Conservation (phyloP, 306 rosid genomes). For the Morella rubra region DNA sequence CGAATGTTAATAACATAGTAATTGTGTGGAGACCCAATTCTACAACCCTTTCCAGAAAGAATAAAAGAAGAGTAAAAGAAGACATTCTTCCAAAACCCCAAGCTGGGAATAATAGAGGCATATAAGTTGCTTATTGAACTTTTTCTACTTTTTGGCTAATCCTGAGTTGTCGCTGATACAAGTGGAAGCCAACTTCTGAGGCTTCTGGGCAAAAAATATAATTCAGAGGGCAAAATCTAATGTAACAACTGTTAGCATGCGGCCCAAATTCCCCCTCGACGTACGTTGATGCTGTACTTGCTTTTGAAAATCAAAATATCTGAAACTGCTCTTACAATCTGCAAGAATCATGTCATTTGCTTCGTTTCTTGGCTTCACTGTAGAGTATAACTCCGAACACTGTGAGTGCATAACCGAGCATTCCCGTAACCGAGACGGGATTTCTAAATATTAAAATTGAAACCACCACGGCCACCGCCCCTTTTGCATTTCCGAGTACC, state of each 20-base stretch:
- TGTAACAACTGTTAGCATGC: slow-evolving; percentile 40
- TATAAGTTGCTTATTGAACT: slow-evolving; percentile 53
- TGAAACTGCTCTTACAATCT: slow-evolving; percentile 33
- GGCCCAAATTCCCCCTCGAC: slow-evolving; percentile 36
- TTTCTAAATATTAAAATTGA: slow-evolving; percentile 91
- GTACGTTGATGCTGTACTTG: slow-evolving; percentile 31
- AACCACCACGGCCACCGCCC: slow-evolving; percentile 98
- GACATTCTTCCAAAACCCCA: slow-evolving; percentile 49
- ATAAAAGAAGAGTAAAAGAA: slow-evolving; percentile 37
- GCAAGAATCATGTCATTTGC: slow-evolving; percentile 57
- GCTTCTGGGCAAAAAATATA: slow-evolving; percentile 46
- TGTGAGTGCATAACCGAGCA: slow-evolving; percentile 91
- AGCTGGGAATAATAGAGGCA: slow-evolving; percentile 44
- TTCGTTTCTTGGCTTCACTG: slow-evolving; percentile 98
- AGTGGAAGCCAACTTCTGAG: slow-evolving; percentile 42
- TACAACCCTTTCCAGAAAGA: slow-evolving; percentile 60
- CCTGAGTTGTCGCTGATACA: slow-evolving; percentile 64
- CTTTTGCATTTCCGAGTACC: slow-evolving; percentile 99
- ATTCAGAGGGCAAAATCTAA: slow-evolving; percentile 35
- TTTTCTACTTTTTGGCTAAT: slow-evolving; percentile 52
- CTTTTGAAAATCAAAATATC: slow-evolving; percentile 34
- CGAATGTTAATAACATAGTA: slow-evolving; percentile 49
- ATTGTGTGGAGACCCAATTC: slow-evolving; percentile 44
- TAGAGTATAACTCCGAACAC: slow-evolving; percentile 91
- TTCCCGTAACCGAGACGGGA: slow-evolving; percentile 98